A percentile compares a stretch with the other conserved stretches of the same genome.
Conservation (phyloP, 208 protist genomes). For the Zelonia costaricensis region DNA sequence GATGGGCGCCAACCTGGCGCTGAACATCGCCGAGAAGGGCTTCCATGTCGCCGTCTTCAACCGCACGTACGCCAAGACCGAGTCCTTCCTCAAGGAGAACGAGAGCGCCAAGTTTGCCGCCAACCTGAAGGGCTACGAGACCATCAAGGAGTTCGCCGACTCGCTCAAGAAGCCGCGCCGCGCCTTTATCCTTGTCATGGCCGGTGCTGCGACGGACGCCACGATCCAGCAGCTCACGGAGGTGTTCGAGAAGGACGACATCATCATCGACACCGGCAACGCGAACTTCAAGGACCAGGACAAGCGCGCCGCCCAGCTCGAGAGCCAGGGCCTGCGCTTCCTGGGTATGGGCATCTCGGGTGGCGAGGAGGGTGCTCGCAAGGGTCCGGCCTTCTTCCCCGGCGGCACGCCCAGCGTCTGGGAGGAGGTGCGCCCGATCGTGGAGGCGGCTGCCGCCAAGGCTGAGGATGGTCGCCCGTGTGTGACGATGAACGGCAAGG, state of each 20-base stretch:
- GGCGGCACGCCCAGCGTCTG: slow-evolving; percentile 95
- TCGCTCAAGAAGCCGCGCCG: slow-evolving; percentile 93
- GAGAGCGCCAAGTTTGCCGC: slow-evolving; percentile 38
- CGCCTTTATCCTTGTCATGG: slow-evolving; percentile 97
- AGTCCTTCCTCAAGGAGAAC: slow-evolving; percentile 86
- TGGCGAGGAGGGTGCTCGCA: slow-evolving; percentile 98
- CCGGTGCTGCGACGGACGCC: slow-evolving; percentile 95
- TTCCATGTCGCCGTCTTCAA: slow-evolving; percentile 96
- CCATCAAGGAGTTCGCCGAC: slow-evolving; percentile 74
- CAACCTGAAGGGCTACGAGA: slow-evolving; percentile 77
- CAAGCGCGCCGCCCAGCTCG: slow-evolving; percentile 86
- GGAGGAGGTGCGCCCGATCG: slow-evolving; percentile 93
- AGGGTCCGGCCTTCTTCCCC: slow-evolving; percentile 98
- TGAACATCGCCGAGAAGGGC: slow-evolving; percentile 98
- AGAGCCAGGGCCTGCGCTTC: slow-evolving; percentile 88
- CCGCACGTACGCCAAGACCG: slow-evolving; percentile 85
- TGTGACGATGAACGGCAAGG: slow-evolving; percentile 95
- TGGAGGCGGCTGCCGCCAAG: slow-evolving; percentile 96
- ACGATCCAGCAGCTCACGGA: slow-evolving; percentile 92
- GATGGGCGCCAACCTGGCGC: slow-evolving; percentile 99
- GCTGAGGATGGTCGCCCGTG: slow-evolving; percentile 93
- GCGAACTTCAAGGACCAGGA: slow-evolving; percentile 95
- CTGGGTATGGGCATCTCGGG: slow-evolving; percentile 98
- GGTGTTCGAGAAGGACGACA: slow-evolving; percentile 89
- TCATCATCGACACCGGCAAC: slow-evolving; percentile 97